Conservation (phyloP, 306 rosid genomes). For the Quercus rubra region DNA sequence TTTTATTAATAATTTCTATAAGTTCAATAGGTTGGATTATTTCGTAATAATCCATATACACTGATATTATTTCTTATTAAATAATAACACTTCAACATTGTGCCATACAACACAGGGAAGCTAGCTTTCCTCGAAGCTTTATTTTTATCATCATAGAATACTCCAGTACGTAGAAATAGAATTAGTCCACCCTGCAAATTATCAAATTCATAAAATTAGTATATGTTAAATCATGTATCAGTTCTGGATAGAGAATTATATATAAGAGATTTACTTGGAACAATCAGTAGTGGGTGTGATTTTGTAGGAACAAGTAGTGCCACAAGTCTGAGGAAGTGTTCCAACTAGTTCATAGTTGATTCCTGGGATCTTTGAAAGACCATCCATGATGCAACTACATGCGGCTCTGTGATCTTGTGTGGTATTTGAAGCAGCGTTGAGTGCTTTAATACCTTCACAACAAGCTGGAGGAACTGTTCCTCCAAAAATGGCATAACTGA, state of each 20-base stretch:
- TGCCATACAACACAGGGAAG: background rate
- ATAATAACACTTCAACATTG: background rate
- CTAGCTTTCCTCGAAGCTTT: background rate
- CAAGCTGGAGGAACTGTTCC: slow-evolving; percentile 46
- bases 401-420: slow-evolving; percentile 41
- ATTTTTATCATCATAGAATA: background rate
- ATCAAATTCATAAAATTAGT: slow-evolving; percentile 2
- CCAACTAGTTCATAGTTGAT: slow-evolving; percentile 41
- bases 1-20: background rate
- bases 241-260: too few species aligned
- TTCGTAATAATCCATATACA: background rate
- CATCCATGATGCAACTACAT: slow-evolving; percentile 51
- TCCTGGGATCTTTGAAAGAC: slow-evolving; percentile 39
- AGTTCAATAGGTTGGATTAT: background rate
- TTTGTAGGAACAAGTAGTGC: slow-evolving; percentile 49
- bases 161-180: too few species aligned
- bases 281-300: slow-evolving; percentile 71
- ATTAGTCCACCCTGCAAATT: slow-evolving; percentile 44
- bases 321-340: slow-evolving; percentile 30
- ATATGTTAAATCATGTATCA: background rate
- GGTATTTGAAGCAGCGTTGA: slow-evolving; percentile 41
- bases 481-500: slow-evolving; percentile 52
- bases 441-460: slow-evolving; percentile 47
- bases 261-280: slow-evolving; percentile 23
- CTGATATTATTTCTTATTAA: background rate